Base-by-base conservation (phyloP, 208 protist species). In the Trichomonas vaginalis region DNA sequence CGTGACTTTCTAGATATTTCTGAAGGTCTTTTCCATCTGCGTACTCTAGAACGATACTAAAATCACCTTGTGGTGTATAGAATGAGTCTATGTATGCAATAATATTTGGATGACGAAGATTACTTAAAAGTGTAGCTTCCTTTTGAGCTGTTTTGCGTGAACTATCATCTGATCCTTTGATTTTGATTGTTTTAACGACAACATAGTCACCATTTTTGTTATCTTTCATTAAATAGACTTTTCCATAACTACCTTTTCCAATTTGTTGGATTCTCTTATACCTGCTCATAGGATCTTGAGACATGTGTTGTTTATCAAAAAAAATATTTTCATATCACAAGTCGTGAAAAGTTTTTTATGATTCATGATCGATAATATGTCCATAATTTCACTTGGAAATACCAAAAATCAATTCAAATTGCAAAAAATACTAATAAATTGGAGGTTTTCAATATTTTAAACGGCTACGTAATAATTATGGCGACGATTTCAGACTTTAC, bases 11-110 rank as follows among this genome's bases (percentile, higher is more conserved):
- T 3, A 88, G 49, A 40, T 96, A 87, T 86, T 96, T 96, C 90
- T 86, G 51, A 2, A 96, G 95, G 35, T 96, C 96, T 48, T 95
- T 88, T 42, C 96, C 96, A 45, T 96, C 96, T 32, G 95, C 96
- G 49, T 96, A 96, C 49, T 96, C 96, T 12, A 96, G 45, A 42
- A 96, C 95, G 9, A 96, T 86, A 48, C 49, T 87, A 86, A 96
- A 82, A 40, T 56, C 96, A 0, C 96, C 49, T 35, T 39, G n/a
- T 42, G 35, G 35, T 6, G 95, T 42, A 17, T 56, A 87, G 37
- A 96, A 96, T 17, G 95, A 80, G 70, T 96, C 95, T 42, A 92
- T 45, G 17, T 96, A 96, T 45, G 39, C 92, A 21, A 96, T 92
- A 42, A 96, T 90, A 17, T 80, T 86, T n/a, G 95, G 95, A 37